Base-by-base conservation (phyloP, 352 stramenopile genomes). In the Phytophthora hibernalis region DNA sequence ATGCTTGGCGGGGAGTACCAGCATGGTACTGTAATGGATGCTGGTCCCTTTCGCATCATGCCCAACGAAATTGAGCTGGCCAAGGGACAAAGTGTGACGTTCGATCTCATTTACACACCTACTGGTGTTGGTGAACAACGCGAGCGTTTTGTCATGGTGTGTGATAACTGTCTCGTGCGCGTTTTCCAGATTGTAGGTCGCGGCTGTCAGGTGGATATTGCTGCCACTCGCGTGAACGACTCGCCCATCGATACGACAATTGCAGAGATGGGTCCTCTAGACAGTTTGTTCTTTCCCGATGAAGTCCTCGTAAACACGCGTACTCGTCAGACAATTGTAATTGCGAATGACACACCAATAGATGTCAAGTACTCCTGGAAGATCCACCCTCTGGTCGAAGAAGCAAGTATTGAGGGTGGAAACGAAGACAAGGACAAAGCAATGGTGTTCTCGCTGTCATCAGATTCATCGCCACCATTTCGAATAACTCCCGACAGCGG, bases 101-200 rank as follows among this genome's bases (percentile, higher is more conserved):
- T 95, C 1, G 37, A 79, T 43, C 76, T 95, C 11, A 55, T 72
- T 21, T 95, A 90, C 42, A 65, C 76, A 8, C 83, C 87, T 4
- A 85, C 65, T 0, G 69, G 68, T n/a, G 65, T 91, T 26, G 83
- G 85, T 15, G 81, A 91, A 28, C 66, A 86, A 48, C 73, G 79
- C 13, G 75, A 82, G 30, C 80, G 84, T 31, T 88, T 95, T 47
- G 77, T 92, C 20, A 79, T 95, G 71, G 83, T 95, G 21, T 95
- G 85, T 53, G 83, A 95, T 75, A 95, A 95, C 57, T 92, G 85
- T 50, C 74, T 95, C 28, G 85, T 93, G 35, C 83, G 80, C 5
- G 64, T 85, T 0, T 93, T 93, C 40, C 78, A 92, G 48, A 54
- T 95, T 12, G 70, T 82, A 6, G 87, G 87, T 10, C 79, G 82